Percentiles rank a stretch among this genome's conserved stretches.
Conservation (phyloP, 805 yeast genomes). For the Lipomyces kockii region DNA sequence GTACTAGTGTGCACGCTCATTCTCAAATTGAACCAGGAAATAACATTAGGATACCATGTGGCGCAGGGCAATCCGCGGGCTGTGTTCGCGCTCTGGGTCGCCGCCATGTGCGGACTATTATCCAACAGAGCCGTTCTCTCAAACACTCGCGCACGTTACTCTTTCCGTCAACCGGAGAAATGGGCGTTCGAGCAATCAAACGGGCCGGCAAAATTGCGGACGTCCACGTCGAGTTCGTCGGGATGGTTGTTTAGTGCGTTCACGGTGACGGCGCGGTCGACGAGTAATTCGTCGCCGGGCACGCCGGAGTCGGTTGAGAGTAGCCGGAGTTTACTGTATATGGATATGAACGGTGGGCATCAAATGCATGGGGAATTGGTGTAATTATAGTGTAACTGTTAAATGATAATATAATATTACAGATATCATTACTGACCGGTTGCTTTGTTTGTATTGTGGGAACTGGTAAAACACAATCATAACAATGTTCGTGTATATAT, state of each 20-base stretch:
- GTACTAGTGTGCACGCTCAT: constrained; percentile 2
- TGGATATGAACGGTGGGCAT: background rate
- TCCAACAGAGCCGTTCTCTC: constrained; percentile 1
- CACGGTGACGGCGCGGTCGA: background rate
- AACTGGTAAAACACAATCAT: background rate
- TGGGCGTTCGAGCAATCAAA: background rate
- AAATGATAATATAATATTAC: no score
- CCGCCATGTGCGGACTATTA: constrained; percentile 4
- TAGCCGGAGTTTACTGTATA: background rate
- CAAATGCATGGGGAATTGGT: background rate
- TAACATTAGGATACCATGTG: constrained; percentile 14
- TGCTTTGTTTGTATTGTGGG: no score
- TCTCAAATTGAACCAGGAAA: constrained; percentile 17
- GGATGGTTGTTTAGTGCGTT: background rate
- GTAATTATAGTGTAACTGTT: background rate
- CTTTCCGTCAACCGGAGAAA: background rate
- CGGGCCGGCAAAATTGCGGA: background rate
- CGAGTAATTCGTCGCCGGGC: background rate
- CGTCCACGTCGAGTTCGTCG: background rate
- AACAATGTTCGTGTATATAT: background rate
- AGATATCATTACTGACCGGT: background rate
- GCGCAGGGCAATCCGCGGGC: constrained; percentile 8
- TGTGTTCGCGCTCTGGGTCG: constrained; percentile 2
- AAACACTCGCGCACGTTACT: background rate
- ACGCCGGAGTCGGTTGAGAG: constrained; percentile 2